These are phyloP conservation scores for Cyclotella kingstonii DNA, from an alignment of 108 stramenopile species.

Conservation along the genomic window DNA sequence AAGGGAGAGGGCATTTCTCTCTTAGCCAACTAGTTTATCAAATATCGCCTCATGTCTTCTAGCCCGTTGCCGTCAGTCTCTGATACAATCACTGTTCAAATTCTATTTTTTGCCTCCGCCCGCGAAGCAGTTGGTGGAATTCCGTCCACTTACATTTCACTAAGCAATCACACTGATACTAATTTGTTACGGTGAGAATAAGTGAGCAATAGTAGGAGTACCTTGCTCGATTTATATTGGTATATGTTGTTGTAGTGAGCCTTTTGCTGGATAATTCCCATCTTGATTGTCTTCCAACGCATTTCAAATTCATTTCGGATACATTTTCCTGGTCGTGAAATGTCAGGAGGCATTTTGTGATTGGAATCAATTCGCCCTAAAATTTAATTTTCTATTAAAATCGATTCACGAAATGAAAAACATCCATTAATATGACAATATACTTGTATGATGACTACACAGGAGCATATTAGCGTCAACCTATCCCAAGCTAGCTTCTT, in stretches of 20 bases:
- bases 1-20: too few relatives aligned
- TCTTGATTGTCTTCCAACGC: background rate
- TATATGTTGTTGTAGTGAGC: too few relatives aligned
- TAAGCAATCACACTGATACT: conserved; percentile 42
- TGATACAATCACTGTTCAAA: conserved; percentile 30
- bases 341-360: too few relatives aligned
- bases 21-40: background rate
- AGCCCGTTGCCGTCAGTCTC: background rate
- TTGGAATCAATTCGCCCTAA: too few relatives aligned
- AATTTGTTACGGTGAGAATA: conserved; percentile 45
- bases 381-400: too few relatives aligned
- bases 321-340: too few relatives aligned
- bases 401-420: background rate
- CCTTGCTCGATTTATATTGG: too few relatives aligned
- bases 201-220: too few relatives aligned
- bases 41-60: background rate
- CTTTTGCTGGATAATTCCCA: too few relatives aligned
- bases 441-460: background rate
- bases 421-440: too few relatives aligned
- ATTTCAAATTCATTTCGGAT: background rate
- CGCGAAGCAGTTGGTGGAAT: conserved; percentile 77
- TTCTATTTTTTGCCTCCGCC: conserved; percentile 86
- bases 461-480: conserved; percentile 51
- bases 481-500: conserved; percentile 58
- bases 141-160: conserved; percentile 29